Evolutionary conservation across 495 filamentous ascomycete species (phyloP), one percentile per base, ranked within the genome.

Genomic region (Pseudevernia furfuracea): DNA sequence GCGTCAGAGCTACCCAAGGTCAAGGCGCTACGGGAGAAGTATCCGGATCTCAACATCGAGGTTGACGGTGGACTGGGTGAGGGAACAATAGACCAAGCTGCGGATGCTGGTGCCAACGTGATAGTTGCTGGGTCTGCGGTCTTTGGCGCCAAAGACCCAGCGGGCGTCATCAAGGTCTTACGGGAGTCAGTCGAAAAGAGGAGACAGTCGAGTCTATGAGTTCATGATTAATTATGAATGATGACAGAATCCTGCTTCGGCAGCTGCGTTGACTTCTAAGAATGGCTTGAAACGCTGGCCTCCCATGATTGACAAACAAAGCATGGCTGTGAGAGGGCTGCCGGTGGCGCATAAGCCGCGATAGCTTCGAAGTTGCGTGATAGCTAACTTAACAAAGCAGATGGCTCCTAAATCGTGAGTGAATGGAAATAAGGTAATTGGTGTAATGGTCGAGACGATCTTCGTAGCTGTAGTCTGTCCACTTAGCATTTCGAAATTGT

Each of bases 121-220:
- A 98, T 98, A 71, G 94, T 98, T 41, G 95, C 94, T 11, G 94
- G 94, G n/a, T 94, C 89, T 67, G 95, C 94, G 6, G 89, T 98
- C 48, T 98, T 97, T 75, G 93, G 93, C 17, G 95, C 95, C 19
- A 79, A 88, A 71, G 89, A 95, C 69, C 93, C 94, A 0, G 84
- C 79, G 25, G 89, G 91, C 63, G 92, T 97, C 21, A 96, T 98
- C 72, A 74, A 76, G 23, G 80, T 87, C 73, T 76, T 98, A 72
- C 83, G 91, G 69, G 84, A 89, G 36, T 82, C 90, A 0, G 92
- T 98, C 0, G 84, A 97, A 34, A 71, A 65, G 39, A 65, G 67
- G 25, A 52, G 59, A 38, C 17, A 63, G 60, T 59, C 66, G 37
- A 48, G 34, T 61, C 39, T 64, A n/a, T 67, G 48, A 59, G 7